Base-by-base conservation (phyloP, 441 rosid species). In the Macaranga tanarius region DNA sequence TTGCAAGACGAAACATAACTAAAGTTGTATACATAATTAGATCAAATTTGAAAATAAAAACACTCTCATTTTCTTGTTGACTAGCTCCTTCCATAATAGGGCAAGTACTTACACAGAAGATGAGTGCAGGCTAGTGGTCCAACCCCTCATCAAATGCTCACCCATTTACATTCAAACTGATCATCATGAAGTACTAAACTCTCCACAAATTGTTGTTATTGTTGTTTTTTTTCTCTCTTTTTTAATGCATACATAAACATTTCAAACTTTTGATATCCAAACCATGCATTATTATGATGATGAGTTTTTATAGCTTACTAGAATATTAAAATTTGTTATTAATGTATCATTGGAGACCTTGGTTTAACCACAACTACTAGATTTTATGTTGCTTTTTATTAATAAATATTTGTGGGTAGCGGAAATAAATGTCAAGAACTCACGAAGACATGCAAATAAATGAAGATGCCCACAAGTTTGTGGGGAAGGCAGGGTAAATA, bases 21-120 rank as follows among this genome's bases (percentile, higher is more conserved):
- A n/a, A 51, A 31, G 58, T 67, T 51, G 60, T n/a, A 67, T 54
- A 20, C 40, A 10, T 62, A 73, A 69, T 66, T 40, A 67, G 65
- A 70, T 62, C 54, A 48, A 60, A 52, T 74, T 72, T 74, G 74
- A 70, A 76, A 74, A 42, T 20, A 55, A 31, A 63, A 2, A 40
- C 60, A 71, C 47, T 67, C 84, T 83, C 66, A 88, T 89, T 84
- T 79, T 73, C 3, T 52, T 65, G 82, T 87, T 88, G 92, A 89
- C 89, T 82, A 86, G 11, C 34, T 40, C 19, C 69, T 50, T 67
- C 15, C 59, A 42, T 22, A 23, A 10, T 9, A 42, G 23, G 19
- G 50, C 59, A 63, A 28, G 50, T 62, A 31, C 67, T 48, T 71
- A 73, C 72, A 73, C 74, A 78, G 66, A 55, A 26, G 65, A 78